phyloP scores from a whole-genome alignment of 371 early-diverging fungal species.

The Nematocida major region DNA sequence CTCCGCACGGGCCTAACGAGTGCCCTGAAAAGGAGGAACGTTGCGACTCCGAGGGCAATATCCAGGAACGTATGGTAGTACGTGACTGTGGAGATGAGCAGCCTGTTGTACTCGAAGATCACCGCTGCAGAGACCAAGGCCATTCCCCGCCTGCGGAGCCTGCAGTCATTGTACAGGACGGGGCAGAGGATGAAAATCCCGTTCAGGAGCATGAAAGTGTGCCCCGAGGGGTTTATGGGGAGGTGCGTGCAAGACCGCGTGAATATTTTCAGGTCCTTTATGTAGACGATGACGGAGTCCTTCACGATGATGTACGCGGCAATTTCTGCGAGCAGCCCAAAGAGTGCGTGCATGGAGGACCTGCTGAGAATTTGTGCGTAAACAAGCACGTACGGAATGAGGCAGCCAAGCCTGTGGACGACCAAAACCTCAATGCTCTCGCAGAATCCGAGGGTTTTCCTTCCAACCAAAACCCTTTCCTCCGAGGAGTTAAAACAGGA shows the following conservation, averaged over 20 bases:
- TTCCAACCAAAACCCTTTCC: constrained; percentile 22
- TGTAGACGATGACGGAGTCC: constrained; percentile 23
- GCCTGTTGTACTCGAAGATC: constrained; percentile 23
- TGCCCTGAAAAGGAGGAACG: constrained; percentile 23
- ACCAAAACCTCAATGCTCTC: background rate
- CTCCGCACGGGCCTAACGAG: constrained; percentile 12
- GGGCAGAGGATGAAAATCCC: constrained; percentile 26
- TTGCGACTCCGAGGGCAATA: constrained; percentile 20
- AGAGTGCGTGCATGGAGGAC: background rate
- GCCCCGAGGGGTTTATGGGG: constrained; percentile 44
- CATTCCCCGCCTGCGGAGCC: background rate
- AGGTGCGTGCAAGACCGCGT: background rate
- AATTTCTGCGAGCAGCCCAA: background rate
- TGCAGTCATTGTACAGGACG: background rate
- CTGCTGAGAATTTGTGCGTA: background rate
- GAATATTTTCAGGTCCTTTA: constrained; percentile 25
- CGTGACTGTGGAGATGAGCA: constrained; percentile 1
- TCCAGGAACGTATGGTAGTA: constrained; percentile 47
- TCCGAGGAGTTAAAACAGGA: constrained; percentile 45
- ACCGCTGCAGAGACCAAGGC: background rate
- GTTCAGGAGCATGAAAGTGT: constrained; percentile 49
- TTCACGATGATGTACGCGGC: constrained; percentile 19
- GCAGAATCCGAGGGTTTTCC: background rate
- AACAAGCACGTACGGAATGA: constrained; percentile 25
- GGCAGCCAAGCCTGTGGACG: constrained; percentile 19